A percentile compares a stretch with the other conserved stretches of the same genome.
Evolutionary conservation across 2,329 filamentous ascomycete genomes (phyloP).

Genomic region (Plectosphaerella cucumerina): DNA sequence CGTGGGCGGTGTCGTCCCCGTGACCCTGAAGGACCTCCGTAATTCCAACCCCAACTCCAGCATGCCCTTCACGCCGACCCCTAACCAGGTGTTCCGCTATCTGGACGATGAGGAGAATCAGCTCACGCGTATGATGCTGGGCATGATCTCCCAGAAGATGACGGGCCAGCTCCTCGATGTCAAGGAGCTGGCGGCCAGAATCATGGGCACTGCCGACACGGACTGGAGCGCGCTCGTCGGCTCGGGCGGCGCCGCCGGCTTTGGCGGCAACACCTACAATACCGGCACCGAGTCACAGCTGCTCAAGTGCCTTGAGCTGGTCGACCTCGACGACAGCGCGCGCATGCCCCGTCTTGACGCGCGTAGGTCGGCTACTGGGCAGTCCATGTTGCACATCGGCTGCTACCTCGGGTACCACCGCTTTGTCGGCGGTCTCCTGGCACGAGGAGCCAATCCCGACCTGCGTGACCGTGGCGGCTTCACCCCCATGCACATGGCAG

Average conservation of each 20-base stretch:
- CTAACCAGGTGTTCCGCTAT: conserved; percentile 64
- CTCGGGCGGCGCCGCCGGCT: conserved; percentile 27
- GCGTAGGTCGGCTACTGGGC: conserved; percentile 55
- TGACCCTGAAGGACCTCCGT: conserved; percentile 60
- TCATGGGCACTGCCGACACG: conserved; percentile 46
- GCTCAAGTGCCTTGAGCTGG: conserved; percentile 70
- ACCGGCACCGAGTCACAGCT: conserved; percentile 58
- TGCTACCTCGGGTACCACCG: conserved; percentile 70
- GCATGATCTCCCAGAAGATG: conserved; percentile 60
- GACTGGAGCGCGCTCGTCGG: conserved; percentile 39
- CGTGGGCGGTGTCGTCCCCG: conserved; percentile 63
- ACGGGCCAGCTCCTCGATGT: conserved; percentile 59
- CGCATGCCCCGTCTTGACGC: conserved; percentile 65
- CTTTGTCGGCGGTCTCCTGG: conserved; percentile 72
- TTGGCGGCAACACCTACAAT: conserved; percentile 38
- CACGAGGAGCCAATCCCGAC: conserved; percentile 73
- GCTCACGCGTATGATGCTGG: conserved; percentile 63
- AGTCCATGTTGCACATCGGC: conserved; percentile 78
- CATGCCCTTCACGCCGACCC: conserved; percentile 28
- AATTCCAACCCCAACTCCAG: conserved; percentile 30
- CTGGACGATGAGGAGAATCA: conserved; percentile 66
- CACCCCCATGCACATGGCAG: conserved; percentile 77
- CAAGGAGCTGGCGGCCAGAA: conserved; percentile 56
- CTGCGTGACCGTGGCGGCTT: conserved; percentile 74
- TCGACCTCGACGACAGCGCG: conserved; percentile 72